phyloP scores from a whole-genome alignment of 495 filamentous ascomycete species.

The Talaromyces liani region DNA sequence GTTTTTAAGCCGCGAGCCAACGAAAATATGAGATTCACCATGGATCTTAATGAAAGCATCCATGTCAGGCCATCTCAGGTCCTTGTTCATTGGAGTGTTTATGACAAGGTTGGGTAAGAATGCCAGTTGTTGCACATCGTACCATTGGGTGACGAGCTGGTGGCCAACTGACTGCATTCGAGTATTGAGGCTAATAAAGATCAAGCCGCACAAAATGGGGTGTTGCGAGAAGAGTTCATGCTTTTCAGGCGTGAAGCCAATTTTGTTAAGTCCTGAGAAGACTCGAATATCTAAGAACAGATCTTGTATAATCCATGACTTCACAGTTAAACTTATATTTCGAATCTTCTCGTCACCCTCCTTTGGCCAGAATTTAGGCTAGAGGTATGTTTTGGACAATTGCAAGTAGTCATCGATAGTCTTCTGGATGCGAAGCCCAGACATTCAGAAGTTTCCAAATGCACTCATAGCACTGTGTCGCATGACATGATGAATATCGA shows the following conservation, averaged over 20 bases:
- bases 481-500: slow-evolving; percentile 27
- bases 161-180: slow-evolving; percentile 20
- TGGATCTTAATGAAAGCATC: slow-evolving; percentile 26
- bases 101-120: slow-evolving; percentile 22
- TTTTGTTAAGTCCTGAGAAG: background rate
- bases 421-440: slow-evolving; percentile 22
- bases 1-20: slow-evolving; percentile 21
- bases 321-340: slow-evolving; percentile 12
- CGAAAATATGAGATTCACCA: slow-evolving; percentile 25
- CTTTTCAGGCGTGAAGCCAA: slow-evolving; percentile 15
- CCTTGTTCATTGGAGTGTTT: slow-evolving; percentile 12
- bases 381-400: slow-evolving; percentile 17
- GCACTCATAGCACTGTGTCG: slow-evolving; percentile 17
- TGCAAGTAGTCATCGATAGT: slow-evolving; percentile 20
- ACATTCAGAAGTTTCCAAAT: slow-evolving; percentile 23
- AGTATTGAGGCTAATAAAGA: slow-evolving; percentile 18
- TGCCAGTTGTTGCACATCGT: slow-evolving; percentile 23
- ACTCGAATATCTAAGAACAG: slow-evolving; percentile 15
- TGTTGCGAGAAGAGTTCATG: slow-evolving; percentile 23
- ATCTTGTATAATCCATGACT: slow-evolving; percentile 21
- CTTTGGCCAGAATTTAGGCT: slow-evolving; percentile 21
- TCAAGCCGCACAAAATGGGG: slow-evolving; percentile 22
- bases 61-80: slow-evolving; percentile 27
- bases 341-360: slow-evolving; percentile 21
- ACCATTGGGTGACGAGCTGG: slow-evolving; percentile 21